A percentile compares a stretch with the other conserved stretches of the same genome.
These are phyloP conservation scores for Neurospora hispaniola DNA, from an alignment of 495 filamentous ascomycete genomes.

Conservation along the genomic window DNA sequence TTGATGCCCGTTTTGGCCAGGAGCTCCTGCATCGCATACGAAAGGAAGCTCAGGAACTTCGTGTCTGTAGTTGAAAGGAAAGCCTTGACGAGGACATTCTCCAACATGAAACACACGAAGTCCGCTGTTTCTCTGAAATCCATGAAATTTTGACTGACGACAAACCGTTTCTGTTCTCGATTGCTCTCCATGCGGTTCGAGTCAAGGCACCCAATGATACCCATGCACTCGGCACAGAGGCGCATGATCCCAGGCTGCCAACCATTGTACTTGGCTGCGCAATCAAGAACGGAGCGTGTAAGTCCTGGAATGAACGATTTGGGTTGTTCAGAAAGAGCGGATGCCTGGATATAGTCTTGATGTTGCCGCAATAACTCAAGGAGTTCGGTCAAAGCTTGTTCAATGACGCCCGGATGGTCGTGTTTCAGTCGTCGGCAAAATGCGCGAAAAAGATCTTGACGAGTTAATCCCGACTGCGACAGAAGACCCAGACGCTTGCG, in stretches of 20 bases:
- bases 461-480: conserved; percentile 26
- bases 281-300: conserved; percentile 70
- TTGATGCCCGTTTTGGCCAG: conserved; percentile 64
- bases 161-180: conserved; percentile 64
- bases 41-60: conserved; percentile 76
- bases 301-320: conserved; percentile 61
- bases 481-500: conserved; percentile 52
- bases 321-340: conserved; percentile 77
- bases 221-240: conserved; percentile 70
- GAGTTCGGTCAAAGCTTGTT: conserved; percentile 68
- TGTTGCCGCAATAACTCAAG: conserved; percentile 57
- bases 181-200: conserved; percentile 77
- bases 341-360: conserved; percentile 71
- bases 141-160: conserved; percentile 78
- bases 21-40: conserved; percentile 88
- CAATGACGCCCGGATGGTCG: conserved; percentile 75
- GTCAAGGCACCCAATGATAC: conserved; percentile 83
- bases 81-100: conserved; percentile 78
- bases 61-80: conserved; percentile 84
- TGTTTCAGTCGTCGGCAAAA: conserved; percentile 65
- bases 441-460: conserved; percentile 40
- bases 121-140: conserved; percentile 68
- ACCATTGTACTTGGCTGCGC: conserved; percentile 65
- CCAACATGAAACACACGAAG: conserved; percentile 75
- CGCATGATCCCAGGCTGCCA: conserved; percentile 52